Conservation (phyloP, 108 stramenopile genomes). For the Schizochytrium sp. region DNA sequence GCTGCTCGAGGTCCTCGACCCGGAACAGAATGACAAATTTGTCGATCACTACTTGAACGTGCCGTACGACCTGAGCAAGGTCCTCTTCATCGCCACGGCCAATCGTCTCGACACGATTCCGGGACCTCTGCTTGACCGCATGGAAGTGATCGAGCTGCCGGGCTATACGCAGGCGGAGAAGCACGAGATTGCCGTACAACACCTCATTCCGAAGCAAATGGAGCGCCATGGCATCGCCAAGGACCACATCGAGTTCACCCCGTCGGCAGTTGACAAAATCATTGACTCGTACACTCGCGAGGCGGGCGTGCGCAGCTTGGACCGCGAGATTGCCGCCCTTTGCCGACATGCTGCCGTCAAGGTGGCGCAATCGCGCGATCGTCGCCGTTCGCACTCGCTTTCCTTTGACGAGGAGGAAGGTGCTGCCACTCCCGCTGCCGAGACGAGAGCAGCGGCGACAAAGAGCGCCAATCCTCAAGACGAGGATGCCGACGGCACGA, state of each 20-base stretch:
- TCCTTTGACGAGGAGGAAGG: slow-evolving; percentile 29
- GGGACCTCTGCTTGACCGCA: slow-evolving; percentile 83
- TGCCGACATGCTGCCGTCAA: slow-evolving; percentile 10
- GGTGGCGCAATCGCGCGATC: not conserved
- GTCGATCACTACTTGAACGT: slow-evolving; percentile 89
- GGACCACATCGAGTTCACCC: slow-evolving; percentile 54
- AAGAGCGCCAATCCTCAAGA: slow-evolving; percentile 10
- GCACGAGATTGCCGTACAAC: slow-evolving; percentile 79
- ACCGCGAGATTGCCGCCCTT: slow-evolving; percentile 43
- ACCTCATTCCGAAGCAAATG: slow-evolving; percentile 85
- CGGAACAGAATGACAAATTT: slow-evolving; percentile 76
- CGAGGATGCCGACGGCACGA: not conserved
- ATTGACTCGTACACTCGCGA: slow-evolving; percentile 89
- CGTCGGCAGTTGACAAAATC: slow-evolving; percentile 69
- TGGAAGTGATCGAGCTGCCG: slow-evolving; percentile 89
- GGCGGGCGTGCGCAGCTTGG: slow-evolving; percentile 85
- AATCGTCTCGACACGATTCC: slow-evolving; percentile 85
- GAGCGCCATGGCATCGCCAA: slow-evolving; percentile 68
- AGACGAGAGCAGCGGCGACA: not conserved
- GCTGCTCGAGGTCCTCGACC: slow-evolving; percentile 78
- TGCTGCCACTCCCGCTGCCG: not conserved
- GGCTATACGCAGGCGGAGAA: slow-evolving; percentile 94
- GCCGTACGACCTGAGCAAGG: slow-evolving; percentile 87
- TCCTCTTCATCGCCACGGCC: slow-evolving; percentile 91
- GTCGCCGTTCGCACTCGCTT: slow-evolving; percentile 63